Base-by-base conservation (phyloP, 805 yeast genomes). In the Candida odintsovae region DNA sequence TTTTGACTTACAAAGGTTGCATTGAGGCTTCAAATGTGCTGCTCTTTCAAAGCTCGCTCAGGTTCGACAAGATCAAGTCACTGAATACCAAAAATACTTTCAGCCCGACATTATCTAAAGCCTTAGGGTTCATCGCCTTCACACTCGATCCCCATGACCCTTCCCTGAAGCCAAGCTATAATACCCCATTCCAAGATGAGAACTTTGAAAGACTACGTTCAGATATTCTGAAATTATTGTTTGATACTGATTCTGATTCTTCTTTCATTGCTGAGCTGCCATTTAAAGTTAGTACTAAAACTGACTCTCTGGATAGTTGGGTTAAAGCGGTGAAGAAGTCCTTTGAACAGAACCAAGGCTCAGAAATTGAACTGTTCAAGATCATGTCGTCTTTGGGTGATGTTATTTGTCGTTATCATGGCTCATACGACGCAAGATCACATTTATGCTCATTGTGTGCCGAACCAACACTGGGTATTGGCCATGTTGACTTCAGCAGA, bases 371-470 rank as follows among this genome's bases (percentile, higher is more conserved):
- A 20, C 49, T 47, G 16, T 46, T 53, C 38, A 43, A 44, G 4
- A n/a, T 72, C 2, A 49, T 75, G 1, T 54, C 65, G 1, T 64
- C 74, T 0, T 45, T 75, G 15, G 70, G 73, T n/a, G 53, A 67
- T 23, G 64, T 65, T 28, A 62, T 72, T 3, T 75, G 80, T 50
- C 46, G 69, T 11, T 43, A 57, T 1, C 54, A 53, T 36, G 68
- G 64, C 38, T 66, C 48, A 21, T 59, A 68, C 44, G 62, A 58
- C 23, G 41, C 20, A 2, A 23, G 42, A 4, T 28, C 41, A 1
- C 42, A 37, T 20, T 20, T 42, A 3, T 61, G 64, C 38, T 22
- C 45, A 4, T 12, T 20, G 1, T 59, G 62, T 36, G 42, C 46
- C 11, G 39, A 50, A 12, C 40, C 49, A 25, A 13, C 45, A 13